phyloP scores from a whole-genome alignment of 768 basidiomycete species.

The Chiua virens region DNA sequence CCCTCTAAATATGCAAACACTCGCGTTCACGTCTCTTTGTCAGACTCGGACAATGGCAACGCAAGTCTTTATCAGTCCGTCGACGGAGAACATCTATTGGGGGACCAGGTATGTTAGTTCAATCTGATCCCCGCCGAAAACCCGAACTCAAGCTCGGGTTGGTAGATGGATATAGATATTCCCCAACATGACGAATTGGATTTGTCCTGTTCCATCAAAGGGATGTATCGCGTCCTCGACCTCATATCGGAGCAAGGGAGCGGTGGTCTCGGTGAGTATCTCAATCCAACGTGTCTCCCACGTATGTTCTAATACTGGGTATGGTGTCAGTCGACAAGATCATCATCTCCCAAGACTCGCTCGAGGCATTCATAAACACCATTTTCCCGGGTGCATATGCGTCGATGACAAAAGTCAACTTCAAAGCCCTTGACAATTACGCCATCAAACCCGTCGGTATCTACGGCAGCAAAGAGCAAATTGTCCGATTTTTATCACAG shows the following conservation, averaged over 20 bases:
- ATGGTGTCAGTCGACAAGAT: slow-evolving; percentile 56
- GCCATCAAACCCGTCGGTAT: slow-evolving; percentile 52
- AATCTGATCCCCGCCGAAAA: background rate
- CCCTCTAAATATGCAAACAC: background rate
- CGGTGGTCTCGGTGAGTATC: slow-evolving; percentile 47
- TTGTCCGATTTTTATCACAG: slow-evolving; percentile 44
- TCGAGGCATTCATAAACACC: slow-evolving; percentile 48
- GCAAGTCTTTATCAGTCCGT: slow-evolving; percentile 18
- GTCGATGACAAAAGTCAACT: slow-evolving; percentile 57
- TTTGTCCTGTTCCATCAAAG: slow-evolving; percentile 35
- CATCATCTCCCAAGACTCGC: slow-evolving; percentile 53
- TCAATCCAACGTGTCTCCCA: background rate
- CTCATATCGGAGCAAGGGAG: slow-evolving; percentile 51
- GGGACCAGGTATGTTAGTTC: slow-evolving; percentile 11
- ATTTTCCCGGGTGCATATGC: slow-evolving; percentile 51
- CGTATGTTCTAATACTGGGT: background rate
- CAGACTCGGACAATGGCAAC: slow-evolving; percentile 2
- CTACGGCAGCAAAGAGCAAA: slow-evolving; percentile 55
- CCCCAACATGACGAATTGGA: slow-evolving; percentile 17
- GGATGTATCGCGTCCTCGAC: slow-evolving; percentile 54
- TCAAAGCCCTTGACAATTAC: slow-evolving; percentile 47
- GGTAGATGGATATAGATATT: slow-evolving; percentile 20
- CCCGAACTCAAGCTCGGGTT: background rate
- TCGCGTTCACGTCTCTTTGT: background rate
- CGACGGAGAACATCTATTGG: slow-evolving; percentile 1